These are phyloP conservation scores for Mycena epipterygia DNA, from an alignment of 768 basidiomycete genomes.

Conservation along the genomic window DNA sequence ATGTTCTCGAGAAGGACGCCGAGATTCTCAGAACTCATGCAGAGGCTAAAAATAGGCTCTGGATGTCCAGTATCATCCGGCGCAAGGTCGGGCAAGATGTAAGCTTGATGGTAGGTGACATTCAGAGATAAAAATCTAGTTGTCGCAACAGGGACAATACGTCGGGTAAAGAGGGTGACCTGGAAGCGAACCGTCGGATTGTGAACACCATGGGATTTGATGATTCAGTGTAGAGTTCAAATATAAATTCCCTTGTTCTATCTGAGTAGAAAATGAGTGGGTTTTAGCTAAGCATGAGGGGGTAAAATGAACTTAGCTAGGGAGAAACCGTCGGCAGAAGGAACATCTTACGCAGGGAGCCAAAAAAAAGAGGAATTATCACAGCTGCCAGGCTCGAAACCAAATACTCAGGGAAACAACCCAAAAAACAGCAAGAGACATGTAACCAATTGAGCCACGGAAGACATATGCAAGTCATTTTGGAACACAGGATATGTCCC, in stretches of 20 bases:
- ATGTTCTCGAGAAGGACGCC: neutral
- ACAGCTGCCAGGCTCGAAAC: no score
- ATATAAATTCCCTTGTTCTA: neutral
- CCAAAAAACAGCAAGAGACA: no score
- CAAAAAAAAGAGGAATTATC: no score
- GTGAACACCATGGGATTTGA: slow-evolving; percentile 40
- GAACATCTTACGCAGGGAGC: no score
- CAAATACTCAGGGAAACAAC: no score
- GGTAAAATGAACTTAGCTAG: no score
- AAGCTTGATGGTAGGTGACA: slow-evolving; percentile 34
- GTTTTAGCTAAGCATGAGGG: no score
- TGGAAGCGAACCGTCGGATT: slow-evolving; percentile 21
- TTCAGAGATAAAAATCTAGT: slow-evolving; percentile 33
- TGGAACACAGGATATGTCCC: no score
- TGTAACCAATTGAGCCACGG: no score
- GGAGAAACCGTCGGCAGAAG: no score
- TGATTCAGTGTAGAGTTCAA: neutral
- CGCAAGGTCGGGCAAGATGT: slow-evolving; percentile 33
- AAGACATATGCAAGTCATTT: no score
- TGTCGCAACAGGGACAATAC: slow-evolving; percentile 36
- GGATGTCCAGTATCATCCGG: slow-evolving; percentile 28
- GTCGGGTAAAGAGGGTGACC: slow-evolving; percentile 31
- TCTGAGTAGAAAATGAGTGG: neutral
- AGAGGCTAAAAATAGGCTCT: slow-evolving; percentile 24
- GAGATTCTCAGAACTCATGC: slow-evolving; percentile 11